Evolutionary conservation across 2,329 filamentous ascomycete species (phyloP).

Genomic region (Penicillium fuscoglaucum): DNA sequence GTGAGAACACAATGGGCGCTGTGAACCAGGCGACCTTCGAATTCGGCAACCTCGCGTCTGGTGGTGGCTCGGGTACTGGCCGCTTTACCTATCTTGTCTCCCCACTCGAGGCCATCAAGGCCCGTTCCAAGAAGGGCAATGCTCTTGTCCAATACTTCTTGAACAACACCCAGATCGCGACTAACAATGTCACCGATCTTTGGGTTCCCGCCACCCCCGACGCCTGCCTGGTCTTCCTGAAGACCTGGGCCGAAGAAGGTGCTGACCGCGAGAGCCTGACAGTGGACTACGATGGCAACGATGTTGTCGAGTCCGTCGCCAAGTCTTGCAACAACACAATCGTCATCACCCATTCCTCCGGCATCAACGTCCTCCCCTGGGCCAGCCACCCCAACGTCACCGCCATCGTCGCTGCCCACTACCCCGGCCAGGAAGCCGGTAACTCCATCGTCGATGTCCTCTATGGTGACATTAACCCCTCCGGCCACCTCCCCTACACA

Average conservation of each 20-base stretch:
- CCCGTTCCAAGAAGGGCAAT: constrained; percentile 23
- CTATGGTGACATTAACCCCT: constrained; percentile 76
- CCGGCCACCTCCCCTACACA: constrained; percentile 77
- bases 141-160: constrained; percentile 26
- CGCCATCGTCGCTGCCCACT: constrained; percentile 78
- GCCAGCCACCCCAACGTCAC: constrained; percentile 46
- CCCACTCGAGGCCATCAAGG: constrained; percentile 32
- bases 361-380: constrained; percentile 55
- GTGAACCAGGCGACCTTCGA: constrained; percentile 15
- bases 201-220: constrained; percentile 34
- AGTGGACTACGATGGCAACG: constrained; percentile 73
- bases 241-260: constrained; percentile 76
- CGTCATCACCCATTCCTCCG: constrained; percentile 79
- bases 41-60: constrained; percentile 19
- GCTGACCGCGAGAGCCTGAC: constrained; percentile 64
- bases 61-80: constrained; percentile 22
- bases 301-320: constrained; percentile 76
- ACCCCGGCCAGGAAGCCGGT: constrained; percentile 81
- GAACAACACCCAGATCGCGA: constrained; percentile 23
- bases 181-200: constrained; percentile 6
- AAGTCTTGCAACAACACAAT: constrained; percentile 76
- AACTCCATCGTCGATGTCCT: constrained; percentile 77
- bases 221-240: constrained; percentile 75
- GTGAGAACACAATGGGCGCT: constrained; percentile 31
- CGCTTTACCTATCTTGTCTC: constrained; percentile 29